Percentiles rank a stretch among this genome's conserved stretches.
Evolutionary conservation across 345 rosid species (phyloP).

Genomic region (Pugionium dolabratum): DNA sequence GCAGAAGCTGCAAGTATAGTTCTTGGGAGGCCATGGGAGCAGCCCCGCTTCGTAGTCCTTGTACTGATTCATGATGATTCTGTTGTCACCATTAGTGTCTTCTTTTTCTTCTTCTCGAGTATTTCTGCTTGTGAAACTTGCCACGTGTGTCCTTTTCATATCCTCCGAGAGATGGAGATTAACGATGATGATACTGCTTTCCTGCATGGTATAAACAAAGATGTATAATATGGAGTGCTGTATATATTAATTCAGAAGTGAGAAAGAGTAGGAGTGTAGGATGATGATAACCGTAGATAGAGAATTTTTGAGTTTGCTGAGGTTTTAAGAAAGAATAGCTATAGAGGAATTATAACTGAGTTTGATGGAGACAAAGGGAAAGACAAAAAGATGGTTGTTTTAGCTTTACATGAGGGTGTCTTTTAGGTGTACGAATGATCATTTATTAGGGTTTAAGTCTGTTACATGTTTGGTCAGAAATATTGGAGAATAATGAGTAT

Average conservation of each 20-base stretch:
- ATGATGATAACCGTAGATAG: conserved; percentile 29
- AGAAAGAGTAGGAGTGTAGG: conserved; percentile 6
- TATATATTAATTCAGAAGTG: background rate
- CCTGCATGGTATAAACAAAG: conserved; percentile 24
- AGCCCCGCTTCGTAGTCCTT: conserved; percentile 37
- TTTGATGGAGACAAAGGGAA: conserved; percentile 29
- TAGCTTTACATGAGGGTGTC: conserved; percentile 22
- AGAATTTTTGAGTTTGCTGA: conserved; percentile 3
- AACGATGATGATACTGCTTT: background rate
- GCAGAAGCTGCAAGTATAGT: conserved; percentile 61
- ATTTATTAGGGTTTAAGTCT: conserved; percentile 45
- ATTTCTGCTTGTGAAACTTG: conserved; percentile 30
- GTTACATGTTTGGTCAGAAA: conserved; percentile 43
- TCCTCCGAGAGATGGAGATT: conserved; percentile 2
- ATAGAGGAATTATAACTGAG: conserved; percentile 20
- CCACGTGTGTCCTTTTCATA: conserved; percentile 40
- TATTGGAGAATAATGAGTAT: conserved; percentile 37
- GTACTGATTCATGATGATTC: conserved; percentile 36
- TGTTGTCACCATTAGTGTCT: conserved; percentile 14
- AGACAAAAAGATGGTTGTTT: conserved; percentile 28
- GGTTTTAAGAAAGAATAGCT: conserved; percentile 28
- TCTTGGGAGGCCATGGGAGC: conserved; percentile 55
- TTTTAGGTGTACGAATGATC: conserved; percentile 31
- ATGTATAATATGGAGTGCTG: background rate
- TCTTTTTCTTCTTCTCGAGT: conserved; percentile 22